A percentile compares a stretch with the other conserved stretches of the same genome.
These are phyloP conservation scores for Papiliotrema fonsecae DNA, from an alignment of 1,284 basidiomycete genomes.

Conservation along the genomic window DNA sequence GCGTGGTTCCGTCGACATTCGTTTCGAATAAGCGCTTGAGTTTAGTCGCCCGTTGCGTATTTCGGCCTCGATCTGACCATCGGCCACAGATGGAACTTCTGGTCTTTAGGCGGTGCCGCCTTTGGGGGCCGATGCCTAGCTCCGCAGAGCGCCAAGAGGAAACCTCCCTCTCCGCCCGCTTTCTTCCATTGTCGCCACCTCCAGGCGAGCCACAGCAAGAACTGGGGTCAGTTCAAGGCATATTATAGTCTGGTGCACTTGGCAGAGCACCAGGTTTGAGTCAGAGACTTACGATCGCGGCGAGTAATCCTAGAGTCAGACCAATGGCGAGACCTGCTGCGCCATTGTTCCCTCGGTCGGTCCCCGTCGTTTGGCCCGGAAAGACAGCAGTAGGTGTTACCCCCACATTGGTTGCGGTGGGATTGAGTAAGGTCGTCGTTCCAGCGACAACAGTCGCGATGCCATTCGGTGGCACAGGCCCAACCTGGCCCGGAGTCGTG, in stretches of 20 bases:
- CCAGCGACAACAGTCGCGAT: background rate
- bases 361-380: background rate
- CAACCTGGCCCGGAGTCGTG: background rate
- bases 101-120: constrained; percentile 7
- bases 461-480: background rate
- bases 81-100: constrained; percentile 27
- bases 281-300: constrained; percentile 2
- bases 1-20: no score
- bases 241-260: background rate
- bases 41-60: no score
- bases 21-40: no score
- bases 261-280: background rate
- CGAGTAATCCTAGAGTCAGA: constrained; percentile 3
- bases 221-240: background rate
- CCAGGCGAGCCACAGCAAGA: constrained; percentile 19
- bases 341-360: background rate
- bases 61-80: constrained; percentile 20
- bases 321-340: constrained; percentile 4
- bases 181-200: constrained; percentile 20
- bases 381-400: background rate
- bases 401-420: background rate
- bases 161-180: constrained; percentile 22
- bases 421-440: no score
- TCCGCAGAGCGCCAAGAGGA: constrained; percentile 20
- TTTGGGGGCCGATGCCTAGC: constrained; percentile 6